These are phyloP conservation scores for Drechslerella stenobrocha DNA, from an alignment of 2,329 filamentous ascomycete genomes.

Conservation along the genomic window DNA sequence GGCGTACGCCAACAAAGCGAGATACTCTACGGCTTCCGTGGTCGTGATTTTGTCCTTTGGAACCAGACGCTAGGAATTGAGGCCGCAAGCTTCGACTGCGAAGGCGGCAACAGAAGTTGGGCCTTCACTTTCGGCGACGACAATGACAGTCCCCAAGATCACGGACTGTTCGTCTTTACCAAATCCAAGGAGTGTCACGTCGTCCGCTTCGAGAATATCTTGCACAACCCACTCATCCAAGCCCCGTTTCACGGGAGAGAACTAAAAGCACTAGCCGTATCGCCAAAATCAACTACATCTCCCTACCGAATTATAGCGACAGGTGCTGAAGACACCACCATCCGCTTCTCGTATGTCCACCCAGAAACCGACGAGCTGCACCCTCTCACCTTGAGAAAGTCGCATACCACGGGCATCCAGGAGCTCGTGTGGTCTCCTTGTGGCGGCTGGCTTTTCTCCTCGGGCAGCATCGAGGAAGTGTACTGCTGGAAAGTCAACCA, in stretches of 20 bases:
- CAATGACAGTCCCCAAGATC: constrained; percentile 50
- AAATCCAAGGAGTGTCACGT: constrained; percentile 61
- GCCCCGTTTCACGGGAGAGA: constrained; percentile 82
- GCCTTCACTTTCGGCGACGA: constrained; percentile 58
- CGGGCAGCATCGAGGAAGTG: constrained; percentile 84
- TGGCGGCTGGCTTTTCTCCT: constrained; percentile 75
- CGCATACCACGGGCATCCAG: constrained; percentile 82
- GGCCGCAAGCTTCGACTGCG: constrained; percentile 74
- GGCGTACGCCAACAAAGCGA: constrained; percentile 57
- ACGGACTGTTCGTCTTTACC: constrained; percentile 71
- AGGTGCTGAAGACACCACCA: constrained; percentile 71
- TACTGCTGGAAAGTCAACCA: constrained; percentile 73
- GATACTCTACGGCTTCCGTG: constrained; percentile 77
- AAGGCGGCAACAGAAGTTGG: constrained; percentile 80
- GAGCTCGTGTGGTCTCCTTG: constrained; percentile 72
- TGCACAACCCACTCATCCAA: constrained; percentile 62
- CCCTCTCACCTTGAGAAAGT: constrained; percentile 65
- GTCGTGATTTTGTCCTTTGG: constrained; percentile 78
- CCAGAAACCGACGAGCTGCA: constrained; percentile 49
- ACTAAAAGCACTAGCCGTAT: constrained; percentile 68
- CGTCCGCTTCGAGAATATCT: constrained; percentile 49
- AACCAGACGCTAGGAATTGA: constrained; percentile 73
- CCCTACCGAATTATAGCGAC: constrained; percentile 63
- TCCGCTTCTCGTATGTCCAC: constrained; percentile 71
- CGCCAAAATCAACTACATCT: constrained; percentile 50